Evolutionary conservation across 495 filamentous ascomycete genomes (phyloP), one percentile per base, ranked within the genome.

Genomic region (Pyronema omphalodes): DNA sequence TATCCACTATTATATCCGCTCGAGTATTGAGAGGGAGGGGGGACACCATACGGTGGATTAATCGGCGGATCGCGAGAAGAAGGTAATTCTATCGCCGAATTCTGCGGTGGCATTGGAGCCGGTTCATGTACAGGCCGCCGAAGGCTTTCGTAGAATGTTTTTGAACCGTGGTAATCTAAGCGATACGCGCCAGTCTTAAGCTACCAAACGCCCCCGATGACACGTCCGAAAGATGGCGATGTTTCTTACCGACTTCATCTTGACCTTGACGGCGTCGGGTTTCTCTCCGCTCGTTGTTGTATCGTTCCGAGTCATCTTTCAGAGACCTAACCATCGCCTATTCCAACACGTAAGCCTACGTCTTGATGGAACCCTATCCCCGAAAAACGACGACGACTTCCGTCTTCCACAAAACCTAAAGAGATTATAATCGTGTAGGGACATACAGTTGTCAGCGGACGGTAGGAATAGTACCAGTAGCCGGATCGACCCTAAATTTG

Each of bases 321-420:
- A 64, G 36, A 0, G 61, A 64, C 11, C 46, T 44, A 33, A 63
- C 48, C 55, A 64, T 61, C 15, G 56, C 54, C 60, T 64, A 40
- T 19, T 40, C 9, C 9, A 47, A 2, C 44, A 33, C 11, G 6
- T 29, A 18, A 37, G 15, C 15, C 5, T 3, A 19, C 14, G 23
- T 56, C 34, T 54, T 5, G 54, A 54, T 54, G 37, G 12, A 41
- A 50, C 19, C 14, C n/a, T 37, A 54, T 41, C 36, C 12, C 14
- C n/a, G 37, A 39, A 17, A 12, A 3, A 52, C 14, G 37, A 11
- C 18, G 48, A 1, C 8, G 8, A 37, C 11, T 11, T 35, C 48
- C 11, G 44, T 14, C 14, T 43, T 43, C 39, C 39, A 43, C 39
- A n/a, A n/a, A n/a, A 1, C 17, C 39, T 17, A 17, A 2, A 47